These are phyloP conservation scores for Piromyces sp. DNA, from an alignment of 192 early-diverging fungal species.

Conservation along the genomic window DNA sequence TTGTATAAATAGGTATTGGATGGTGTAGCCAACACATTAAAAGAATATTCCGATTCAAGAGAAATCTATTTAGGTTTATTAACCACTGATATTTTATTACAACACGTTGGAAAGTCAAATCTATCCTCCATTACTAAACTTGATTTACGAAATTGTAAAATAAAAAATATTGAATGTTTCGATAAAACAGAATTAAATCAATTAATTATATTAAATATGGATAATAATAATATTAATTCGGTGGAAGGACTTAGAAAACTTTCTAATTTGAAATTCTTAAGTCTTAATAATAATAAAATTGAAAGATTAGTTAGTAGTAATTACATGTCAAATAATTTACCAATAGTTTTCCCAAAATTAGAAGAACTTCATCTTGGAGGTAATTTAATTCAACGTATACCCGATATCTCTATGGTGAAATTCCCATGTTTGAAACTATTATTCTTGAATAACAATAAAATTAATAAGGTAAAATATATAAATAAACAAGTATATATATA, in stretches of 20 bases:
- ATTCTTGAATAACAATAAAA: constrained; percentile 33
- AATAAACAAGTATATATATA: too few relatives aligned
- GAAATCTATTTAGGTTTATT: constrained; percentile 38
- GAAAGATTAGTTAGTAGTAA: constrained; percentile 25
- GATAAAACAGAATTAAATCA: constrained; percentile 21
- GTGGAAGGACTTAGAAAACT: constrained; percentile 26
- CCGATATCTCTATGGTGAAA: constrained; percentile 27
- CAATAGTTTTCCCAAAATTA: constrained; percentile 12
- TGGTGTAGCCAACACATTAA: constrained; percentile 27
- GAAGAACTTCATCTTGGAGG: constrained; percentile 39
- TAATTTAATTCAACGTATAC: constrained; percentile 25
- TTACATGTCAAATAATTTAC: constrained; percentile 4
- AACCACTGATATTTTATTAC: constrained; percentile 34
- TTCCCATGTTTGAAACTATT: constrained; percentile 25
- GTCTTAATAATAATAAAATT: constrained; percentile 30
- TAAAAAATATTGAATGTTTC: constrained; percentile 40
- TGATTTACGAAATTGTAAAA: constrained; percentile 42
- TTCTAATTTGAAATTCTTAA: constrained; percentile 18
- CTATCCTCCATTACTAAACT: constrained; percentile 37
- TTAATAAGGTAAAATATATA: constrained; percentile 16
- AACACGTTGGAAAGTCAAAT: constrained; percentile 35
- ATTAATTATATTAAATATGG: constrained; percentile 33
- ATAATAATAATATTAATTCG: constrained; percentile 29
- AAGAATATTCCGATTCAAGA: constrained; percentile 26
- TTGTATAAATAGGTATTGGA: constrained; percentile 19